phyloP scores from a whole-genome alignment of 768 basidiomycete genomes.

The Tylopilus sp. region DNA sequence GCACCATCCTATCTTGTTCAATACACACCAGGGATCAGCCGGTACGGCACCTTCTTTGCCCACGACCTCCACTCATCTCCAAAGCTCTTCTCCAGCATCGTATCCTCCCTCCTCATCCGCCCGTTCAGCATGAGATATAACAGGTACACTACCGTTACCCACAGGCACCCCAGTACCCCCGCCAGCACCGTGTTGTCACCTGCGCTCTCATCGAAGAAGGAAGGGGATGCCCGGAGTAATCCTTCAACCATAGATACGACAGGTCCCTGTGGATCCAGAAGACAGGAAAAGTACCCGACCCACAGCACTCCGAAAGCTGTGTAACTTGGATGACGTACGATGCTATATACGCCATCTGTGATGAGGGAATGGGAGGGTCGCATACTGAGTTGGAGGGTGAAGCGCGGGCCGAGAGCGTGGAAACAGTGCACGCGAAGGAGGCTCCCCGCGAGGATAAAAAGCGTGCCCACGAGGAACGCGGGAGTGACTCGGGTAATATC shows the following conservation, averaged over 20 bases:
- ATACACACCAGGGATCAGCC: constrained; percentile 23
- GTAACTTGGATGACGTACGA: constrained; percentile 33
- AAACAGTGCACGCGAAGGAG: constrained; percentile 18
- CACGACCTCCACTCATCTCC: constrained; percentile 27
- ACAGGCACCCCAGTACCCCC: not conserved
- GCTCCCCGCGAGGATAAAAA: not conserved
- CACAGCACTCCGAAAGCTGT: not conserved
- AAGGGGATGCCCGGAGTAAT: too few species aligned
- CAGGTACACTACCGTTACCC: not conserved
- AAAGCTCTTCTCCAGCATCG: constrained; percentile 26
- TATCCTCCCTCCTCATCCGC: constrained; percentile 29
- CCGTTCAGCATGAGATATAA: too few species aligned
- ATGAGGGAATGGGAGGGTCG: constrained; percentile 22
- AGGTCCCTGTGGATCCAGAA: too few species aligned
- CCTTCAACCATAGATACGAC: too few species aligned
- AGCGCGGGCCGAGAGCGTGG: constrained; percentile 18
- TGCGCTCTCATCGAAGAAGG: too few species aligned
- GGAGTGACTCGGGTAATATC: not conserved
- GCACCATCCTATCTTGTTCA: not conserved
- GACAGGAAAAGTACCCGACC: not conserved
- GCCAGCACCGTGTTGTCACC: not conserved
- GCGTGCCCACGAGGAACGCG: constrained; percentile 7
- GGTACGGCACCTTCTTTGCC: constrained; percentile 19
- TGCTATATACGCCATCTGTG: constrained; percentile 23
- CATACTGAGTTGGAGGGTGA: constrained; percentile 28